Percentiles rank a stretch among this genome's conserved stretches.
Conservation (phyloP, 2,329 filamentous ascomycete genomes). For the Macrophomina phaseolina region DNA sequence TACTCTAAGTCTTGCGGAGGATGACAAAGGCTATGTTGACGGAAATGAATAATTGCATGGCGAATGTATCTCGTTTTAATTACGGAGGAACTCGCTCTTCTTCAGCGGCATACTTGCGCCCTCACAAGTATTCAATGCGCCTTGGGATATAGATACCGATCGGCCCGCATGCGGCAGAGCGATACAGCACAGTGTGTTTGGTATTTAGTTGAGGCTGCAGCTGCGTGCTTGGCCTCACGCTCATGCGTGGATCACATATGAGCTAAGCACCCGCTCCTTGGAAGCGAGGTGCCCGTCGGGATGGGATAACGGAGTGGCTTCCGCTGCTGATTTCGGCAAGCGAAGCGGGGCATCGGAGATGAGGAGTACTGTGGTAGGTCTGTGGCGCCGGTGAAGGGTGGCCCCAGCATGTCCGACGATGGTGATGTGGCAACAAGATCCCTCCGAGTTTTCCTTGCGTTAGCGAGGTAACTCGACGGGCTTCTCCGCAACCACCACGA, state of each 20-base stretch:
- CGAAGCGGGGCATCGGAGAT: constrained; percentile 11
- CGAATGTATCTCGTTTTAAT: too few species aligned
- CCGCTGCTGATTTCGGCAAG: not conserved
- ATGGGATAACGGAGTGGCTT: not conserved
- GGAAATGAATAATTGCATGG: not conserved
- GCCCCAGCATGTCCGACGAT: not conserved
- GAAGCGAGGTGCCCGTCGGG: too few species aligned
- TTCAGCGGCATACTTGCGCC: too few species aligned
- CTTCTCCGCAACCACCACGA: not conserved
- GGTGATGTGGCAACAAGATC: not conserved
- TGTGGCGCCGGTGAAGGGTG: not conserved
- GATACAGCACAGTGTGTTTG: too few species aligned
- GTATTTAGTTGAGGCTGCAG: not conserved
- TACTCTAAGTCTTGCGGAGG: not conserved
- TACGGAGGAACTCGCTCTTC: too few species aligned
- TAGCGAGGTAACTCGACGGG: not conserved
- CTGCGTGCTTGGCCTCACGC: not conserved
- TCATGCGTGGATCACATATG: not conserved
- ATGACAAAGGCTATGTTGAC: not conserved
- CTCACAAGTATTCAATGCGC: too few species aligned
- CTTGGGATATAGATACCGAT: too few species aligned
- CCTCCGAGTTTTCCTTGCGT: not conserved
- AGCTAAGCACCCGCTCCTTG: not conserved
- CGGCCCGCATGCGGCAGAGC: too few species aligned
- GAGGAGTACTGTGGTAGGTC: not conserved